Evolutionary conservation across 2,329 filamentous ascomycete genomes (phyloP).

Genomic region (Cladosporium colombiae): DNA sequence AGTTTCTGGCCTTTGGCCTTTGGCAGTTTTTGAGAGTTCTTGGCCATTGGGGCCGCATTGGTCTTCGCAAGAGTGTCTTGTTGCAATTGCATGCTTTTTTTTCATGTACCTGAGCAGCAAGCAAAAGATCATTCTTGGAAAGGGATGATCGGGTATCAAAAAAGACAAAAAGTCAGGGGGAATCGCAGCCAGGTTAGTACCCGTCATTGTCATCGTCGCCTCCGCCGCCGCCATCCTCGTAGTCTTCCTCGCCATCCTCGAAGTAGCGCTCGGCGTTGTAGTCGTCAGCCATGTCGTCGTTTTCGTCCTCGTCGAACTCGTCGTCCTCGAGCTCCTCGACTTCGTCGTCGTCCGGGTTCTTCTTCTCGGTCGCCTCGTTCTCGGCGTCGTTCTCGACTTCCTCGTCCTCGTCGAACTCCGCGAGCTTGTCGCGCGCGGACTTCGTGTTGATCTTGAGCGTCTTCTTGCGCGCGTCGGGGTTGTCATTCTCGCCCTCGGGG

Average conservation of each 20-base stretch:
- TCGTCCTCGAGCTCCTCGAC: constrained; percentile 22
- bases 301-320: constrained; percentile 19
- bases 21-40: not conserved
- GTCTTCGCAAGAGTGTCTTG: not conserved
- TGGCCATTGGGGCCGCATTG: not conserved
- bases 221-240: constrained; percentile 17
- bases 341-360: constrained; percentile 17
- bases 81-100: not conserved
- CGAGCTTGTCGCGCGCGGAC: constrained; percentile 16
- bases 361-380: constrained; percentile 18
- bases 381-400: constrained; percentile 20
- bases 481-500: constrained; percentile 1
- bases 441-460: constrained; percentile 12
- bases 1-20: not conserved
- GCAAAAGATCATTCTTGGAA: too few species aligned
- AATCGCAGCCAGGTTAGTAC: constrained; percentile 4
- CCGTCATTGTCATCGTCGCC: constrained; percentile 15
- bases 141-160: not conserved
- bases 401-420: constrained; percentile 15
- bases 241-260: constrained; percentile 18
- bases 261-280: constrained; percentile 21
- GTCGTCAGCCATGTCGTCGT: constrained; percentile 20
- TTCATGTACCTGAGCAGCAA: too few species aligned
- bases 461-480: constrained; percentile 9
- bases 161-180: not conserved